Base-by-base conservation (phyloP, 1,284 basidiomycete genomes). In the Leccinum fallax region DNA sequence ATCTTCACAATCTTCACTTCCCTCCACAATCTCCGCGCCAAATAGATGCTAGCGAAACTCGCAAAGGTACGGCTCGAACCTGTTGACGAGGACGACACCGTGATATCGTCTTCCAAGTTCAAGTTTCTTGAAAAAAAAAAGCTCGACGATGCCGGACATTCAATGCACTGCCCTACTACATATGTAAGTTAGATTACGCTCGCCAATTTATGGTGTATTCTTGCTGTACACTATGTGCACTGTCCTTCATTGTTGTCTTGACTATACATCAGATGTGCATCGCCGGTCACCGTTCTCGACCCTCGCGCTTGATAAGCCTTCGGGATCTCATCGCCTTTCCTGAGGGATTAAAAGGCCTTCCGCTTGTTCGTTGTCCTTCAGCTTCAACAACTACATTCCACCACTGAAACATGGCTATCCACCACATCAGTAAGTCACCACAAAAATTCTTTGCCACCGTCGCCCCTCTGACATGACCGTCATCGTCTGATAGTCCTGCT, bases 391-490 rank as follows among this genome's bases (percentile, higher is more conserved):
- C 43, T 11, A 48, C 19, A 62, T 24, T 19, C 43, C 43, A 46
- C 43, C 10, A 30, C 30, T 30, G 30, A 43, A 19, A 46, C 56
- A 71, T 71, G 69, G 5, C 68, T 43, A 67, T 71, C 49, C 61
- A 74, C 13, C 70, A 74, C 61, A 60, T 72, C 61, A 46, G 70
- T 72, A 58, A 30, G 67, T 69, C 49, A 8, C 5, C 19, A 6
- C 43, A 7, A 6, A 46, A 13, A 11, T 19, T 21, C 43, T 9
- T 21, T 48, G 43, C 43, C 11, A 21, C 6, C n/a, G 10, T 48
- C 7, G 15, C 4, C 30, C 11, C 3, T 16, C 32, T 36, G 19
- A 24, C 24, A 8, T 26, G 24, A 10, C 24, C 13, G 24, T 26
- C 19, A 48, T 48, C 11, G 43, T 13, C 43, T 21, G 11, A 6